Percentiles rank a stretch among this genome's conserved stretches.
These are phyloP conservation scores for Ramaria sp. DNA, from an alignment of 768 basidiomycete genomes.

Conservation along the genomic window DNA sequence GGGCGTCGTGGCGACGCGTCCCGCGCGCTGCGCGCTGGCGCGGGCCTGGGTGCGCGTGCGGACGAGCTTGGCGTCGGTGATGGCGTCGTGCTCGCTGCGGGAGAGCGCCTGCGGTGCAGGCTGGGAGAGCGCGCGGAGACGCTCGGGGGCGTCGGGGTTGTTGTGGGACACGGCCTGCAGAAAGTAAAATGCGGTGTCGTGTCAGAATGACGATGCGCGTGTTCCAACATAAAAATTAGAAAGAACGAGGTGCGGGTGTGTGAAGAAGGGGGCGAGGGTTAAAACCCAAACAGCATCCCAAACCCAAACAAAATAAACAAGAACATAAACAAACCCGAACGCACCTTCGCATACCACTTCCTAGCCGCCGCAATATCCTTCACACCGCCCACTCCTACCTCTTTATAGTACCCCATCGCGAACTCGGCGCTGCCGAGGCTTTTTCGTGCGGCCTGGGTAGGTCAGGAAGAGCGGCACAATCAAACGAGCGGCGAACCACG, in stretches of 20 bases:
- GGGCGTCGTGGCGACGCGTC: constrained; percentile 10
- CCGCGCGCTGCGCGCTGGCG: constrained; percentile 38
- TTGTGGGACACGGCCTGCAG: constrained; percentile 62
- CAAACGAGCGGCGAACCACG: not conserved
- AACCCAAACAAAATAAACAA: not conserved
- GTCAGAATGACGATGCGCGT: too few relatives aligned
- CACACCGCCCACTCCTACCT: constrained; percentile 78
- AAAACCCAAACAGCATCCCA: too few relatives aligned
- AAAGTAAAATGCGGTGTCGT: not conserved
- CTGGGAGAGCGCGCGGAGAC: constrained; percentile 57
- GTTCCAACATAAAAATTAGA: too few relatives aligned
- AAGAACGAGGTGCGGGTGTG: too few relatives aligned
- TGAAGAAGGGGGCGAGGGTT: too few relatives aligned
- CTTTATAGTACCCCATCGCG: constrained; percentile 91
- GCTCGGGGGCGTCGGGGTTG: constrained; percentile 69
- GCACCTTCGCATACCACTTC: constrained; percentile 67
- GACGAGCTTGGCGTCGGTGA: constrained; percentile 73
- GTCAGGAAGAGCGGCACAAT: not conserved
- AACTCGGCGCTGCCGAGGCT: constrained; percentile 80
- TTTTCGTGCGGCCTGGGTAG: constrained; percentile 46
- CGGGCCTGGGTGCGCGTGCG: constrained; percentile 69
- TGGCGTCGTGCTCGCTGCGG: constrained; percentile 66
- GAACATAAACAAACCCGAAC: not conserved
- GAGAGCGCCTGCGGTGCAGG: constrained; percentile 57
- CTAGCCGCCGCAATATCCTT: constrained; percentile 54